These are phyloP conservation scores for Mortierella sp. DNA, from an alignment of 371 early-diverging fungal genomes.

Conservation along the genomic window DNA sequence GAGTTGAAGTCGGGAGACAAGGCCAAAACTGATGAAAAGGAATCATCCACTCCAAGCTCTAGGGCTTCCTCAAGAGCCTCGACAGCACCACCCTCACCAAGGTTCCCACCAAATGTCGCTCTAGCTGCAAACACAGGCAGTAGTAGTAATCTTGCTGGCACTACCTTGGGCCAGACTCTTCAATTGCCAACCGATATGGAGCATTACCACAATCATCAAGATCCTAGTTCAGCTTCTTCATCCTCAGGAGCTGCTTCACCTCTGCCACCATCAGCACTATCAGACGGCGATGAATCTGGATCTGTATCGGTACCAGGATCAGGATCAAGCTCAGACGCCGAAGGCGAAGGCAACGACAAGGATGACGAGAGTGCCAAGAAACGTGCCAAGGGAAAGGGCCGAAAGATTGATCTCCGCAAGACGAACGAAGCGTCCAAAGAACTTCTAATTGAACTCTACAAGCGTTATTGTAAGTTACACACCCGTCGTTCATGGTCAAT, in stretches of 20 bases:
- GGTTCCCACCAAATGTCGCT: conserved; percentile 3
- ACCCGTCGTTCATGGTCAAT: neutral
- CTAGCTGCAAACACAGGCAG: neutral
- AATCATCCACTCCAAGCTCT: neutral
- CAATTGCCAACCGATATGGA: too few species aligned
- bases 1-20: neutral
- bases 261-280: neutral
- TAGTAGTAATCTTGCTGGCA: neutral
- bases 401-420: conserved; percentile 37
- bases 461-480: conserved; percentile 26
- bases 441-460: conserved; percentile 29
- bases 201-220: conserved; percentile 15
- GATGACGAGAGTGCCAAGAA: conserved; percentile 10
- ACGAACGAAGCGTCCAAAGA: conserved; percentile 27
- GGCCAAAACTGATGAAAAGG: neutral
- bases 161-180: too few species aligned
- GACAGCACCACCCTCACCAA: conserved; percentile 15
- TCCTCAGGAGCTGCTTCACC: conserved; percentile 1
- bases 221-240: conserved; percentile 6
- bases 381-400: conserved; percentile 23
- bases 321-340: neutral
- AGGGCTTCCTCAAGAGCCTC: neutral
- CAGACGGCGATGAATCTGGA: neutral
- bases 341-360: neutral
- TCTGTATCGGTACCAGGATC: too few species aligned